phyloP scores from a whole-genome alignment of 805 yeast species.

The Pichia scutulata region DNA sequence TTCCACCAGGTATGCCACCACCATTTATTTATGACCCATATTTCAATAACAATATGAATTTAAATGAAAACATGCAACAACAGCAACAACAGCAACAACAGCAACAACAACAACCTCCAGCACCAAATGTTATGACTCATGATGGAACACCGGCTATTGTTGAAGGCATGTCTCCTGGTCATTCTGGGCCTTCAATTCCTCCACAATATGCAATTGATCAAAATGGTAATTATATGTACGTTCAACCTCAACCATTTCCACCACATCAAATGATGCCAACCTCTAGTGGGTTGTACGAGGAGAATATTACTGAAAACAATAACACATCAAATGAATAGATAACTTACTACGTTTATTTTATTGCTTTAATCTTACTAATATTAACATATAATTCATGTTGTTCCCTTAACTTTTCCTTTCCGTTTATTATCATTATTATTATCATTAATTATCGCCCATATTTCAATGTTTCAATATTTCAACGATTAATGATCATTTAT shows the following conservation, averaged over 20 bases:
- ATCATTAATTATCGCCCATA: not conserved
- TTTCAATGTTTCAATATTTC: not conserved
- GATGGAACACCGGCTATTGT: not conserved
- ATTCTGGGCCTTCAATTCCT: not conserved
- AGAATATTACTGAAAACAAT: not conserved
- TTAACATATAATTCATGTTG: not conserved
- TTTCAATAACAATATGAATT: conserved; percentile 10
- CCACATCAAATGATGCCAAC: conserved; percentile 11
- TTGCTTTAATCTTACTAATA: no score
- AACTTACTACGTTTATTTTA: no score
- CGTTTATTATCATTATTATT: not conserved
- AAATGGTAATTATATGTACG: conserved; percentile 24
- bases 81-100: no score
- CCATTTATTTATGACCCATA: conserved; percentile 30
- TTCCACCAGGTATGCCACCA: conserved; percentile 24
- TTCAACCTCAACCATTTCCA: conserved; percentile 18
- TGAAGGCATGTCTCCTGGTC: not conserved
- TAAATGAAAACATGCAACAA: conserved; percentile 2
- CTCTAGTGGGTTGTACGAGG: not conserved
- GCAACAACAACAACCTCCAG: no score
- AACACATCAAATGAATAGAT: not conserved
- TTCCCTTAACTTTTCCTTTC: no score
- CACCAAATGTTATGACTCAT: conserved; percentile 1
- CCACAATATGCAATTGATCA: conserved; percentile 11
- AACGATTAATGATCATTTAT: not conserved